Base-by-base conservation (phyloP, 768 basidiomycete species). In the Collybia nuda region DNA sequence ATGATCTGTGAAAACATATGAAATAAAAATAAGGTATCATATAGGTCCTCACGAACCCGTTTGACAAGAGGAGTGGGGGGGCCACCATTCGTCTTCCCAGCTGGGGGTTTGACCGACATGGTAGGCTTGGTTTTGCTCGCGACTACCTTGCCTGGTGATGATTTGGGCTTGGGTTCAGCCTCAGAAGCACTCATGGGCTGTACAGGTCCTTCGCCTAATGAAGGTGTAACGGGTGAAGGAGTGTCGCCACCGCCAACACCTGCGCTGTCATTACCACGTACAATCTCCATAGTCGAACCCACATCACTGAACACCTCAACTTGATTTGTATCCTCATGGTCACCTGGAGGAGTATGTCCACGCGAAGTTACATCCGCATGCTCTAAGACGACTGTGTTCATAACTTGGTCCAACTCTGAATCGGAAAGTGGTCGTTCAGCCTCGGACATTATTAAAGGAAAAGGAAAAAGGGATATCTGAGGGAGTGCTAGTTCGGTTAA, bases 51-150 rank as follows among this genome's bases (percentile, higher is more conserved):
- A 49, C 62, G 47, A 39, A 85, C 90, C 79, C 86, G 90, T 73
- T 87, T 91, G 41, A 84, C 84, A 8, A 75, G 64, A 48, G 81
- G 76, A 17, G 82, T 79, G 37, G 79, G 67, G 28, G 81, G 74
- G 26, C 68, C 72, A 56, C 68, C 76, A 44, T 72, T 72, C 19
- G 72, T 51, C 68, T 82, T 86, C 44, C 66, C 68, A 21, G 72
- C 58, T 37, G 70, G 56, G 50, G 73, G 62, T 62, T 76, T 82
- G 51, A 69, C 70, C 39, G 72, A 64, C 56, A 74, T 67, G 38
- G 67, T 54, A 32, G 64, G 39, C 52, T 67, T 69, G 52, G 66
- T 60, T 66, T 69, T 75, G 48, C 62, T 57, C 21, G 66, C 44
- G 24, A 61, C 52, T 11, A 2, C 2, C 14, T 32, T 32, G 32